phyloP scores from a whole-genome alignment of 306 rosid genomes.

The Cyclanthera cordifolia region DNA sequence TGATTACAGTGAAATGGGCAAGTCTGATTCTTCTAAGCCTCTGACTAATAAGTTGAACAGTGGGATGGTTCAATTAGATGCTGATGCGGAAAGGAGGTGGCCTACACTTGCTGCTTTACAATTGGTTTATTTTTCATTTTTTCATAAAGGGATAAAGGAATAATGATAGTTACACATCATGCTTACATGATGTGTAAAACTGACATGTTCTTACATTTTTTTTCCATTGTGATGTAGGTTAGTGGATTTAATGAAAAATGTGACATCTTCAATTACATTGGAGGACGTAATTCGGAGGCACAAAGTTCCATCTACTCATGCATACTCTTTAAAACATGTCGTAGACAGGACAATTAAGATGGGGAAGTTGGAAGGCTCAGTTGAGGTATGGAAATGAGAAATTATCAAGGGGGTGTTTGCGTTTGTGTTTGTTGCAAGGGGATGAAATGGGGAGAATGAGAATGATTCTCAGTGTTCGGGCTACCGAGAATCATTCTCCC shows the following conservation, averaged over 20 bases:
- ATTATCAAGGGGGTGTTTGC: too few relatives aligned
- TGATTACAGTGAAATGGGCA: constrained; percentile 27
- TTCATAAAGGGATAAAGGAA: neutral
- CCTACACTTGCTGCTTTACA: constrained; percentile 6
- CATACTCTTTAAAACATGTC: constrained; percentile 23
- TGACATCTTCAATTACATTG: constrained; percentile 46
- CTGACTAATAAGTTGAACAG: constrained; percentile 22
- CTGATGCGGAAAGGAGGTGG: constrained; percentile 63
- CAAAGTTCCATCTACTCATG: constrained; percentile 44
- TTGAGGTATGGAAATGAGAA: constrained; percentile 34
- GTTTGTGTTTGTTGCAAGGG: too few relatives aligned
- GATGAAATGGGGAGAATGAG: too few relatives aligned
- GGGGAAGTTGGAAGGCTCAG: constrained; percentile 81
- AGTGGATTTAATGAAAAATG: constrained; percentile 46
- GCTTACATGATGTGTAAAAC: neutral
- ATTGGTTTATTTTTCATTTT: neutral
- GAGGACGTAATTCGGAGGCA: constrained; percentile 44
- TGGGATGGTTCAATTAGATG: constrained; percentile 34
- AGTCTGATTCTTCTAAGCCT: constrained; percentile 17
- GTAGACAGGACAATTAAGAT: constrained; percentile 61
- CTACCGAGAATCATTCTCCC: too few relatives aligned
- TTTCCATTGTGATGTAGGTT: constrained; percentile 33
- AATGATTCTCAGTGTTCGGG: too few relatives aligned
- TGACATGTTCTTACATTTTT: neutral
- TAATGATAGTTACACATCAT: neutral